A percentile compares a stretch with the other conserved stretches of the same genome.
These are phyloP conservation scores for Saccharomycopsis fodiens DNA, from an alignment of 805 yeast genomes.

Conservation along the genomic window DNA sequence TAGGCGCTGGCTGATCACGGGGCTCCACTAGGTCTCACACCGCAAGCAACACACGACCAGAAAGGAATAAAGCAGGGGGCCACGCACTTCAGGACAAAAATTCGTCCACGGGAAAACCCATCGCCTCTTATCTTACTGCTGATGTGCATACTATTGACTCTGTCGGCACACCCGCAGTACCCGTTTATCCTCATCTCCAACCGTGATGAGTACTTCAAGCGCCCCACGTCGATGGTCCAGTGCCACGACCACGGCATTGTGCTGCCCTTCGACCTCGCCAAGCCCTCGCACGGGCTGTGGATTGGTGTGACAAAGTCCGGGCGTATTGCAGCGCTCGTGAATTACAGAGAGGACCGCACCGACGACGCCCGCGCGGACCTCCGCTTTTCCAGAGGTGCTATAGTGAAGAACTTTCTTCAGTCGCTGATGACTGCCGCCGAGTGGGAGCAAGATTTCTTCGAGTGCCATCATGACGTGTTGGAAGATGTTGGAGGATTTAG, in stretches of 20 bases:
- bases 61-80: too few species aligned
- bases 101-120: too few species aligned
- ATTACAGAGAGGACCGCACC: constrained; percentile 47
- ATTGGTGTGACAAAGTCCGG: constrained; percentile 57
- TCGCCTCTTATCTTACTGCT: neutral
- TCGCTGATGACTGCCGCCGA: constrained; percentile 30
- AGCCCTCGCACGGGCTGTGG: constrained; percentile 86
- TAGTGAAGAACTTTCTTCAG: constrained; percentile 40
- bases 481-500: constrained; percentile 54
- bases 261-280: constrained; percentile 68
- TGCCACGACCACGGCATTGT: constrained; percentile 35
- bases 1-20: too few species aligned
- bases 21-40: too few species aligned
- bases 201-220: constrained; percentile 73
- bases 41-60: too few species aligned
- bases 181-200: constrained; percentile 74
- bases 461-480: constrained; percentile 24
- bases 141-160: constrained; percentile 76
- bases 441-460: constrained; percentile 36
- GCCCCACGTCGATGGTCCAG: constrained; percentile 62
- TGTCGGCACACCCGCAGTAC: constrained; percentile 63
- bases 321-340: constrained; percentile 65
- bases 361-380: constrained; percentile 23
- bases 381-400: constrained; percentile 44
- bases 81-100: too few species aligned